phyloP scores from a whole-genome alignment of 495 filamentous ascomycete genomes.

The Daldinia concentrica region DNA sequence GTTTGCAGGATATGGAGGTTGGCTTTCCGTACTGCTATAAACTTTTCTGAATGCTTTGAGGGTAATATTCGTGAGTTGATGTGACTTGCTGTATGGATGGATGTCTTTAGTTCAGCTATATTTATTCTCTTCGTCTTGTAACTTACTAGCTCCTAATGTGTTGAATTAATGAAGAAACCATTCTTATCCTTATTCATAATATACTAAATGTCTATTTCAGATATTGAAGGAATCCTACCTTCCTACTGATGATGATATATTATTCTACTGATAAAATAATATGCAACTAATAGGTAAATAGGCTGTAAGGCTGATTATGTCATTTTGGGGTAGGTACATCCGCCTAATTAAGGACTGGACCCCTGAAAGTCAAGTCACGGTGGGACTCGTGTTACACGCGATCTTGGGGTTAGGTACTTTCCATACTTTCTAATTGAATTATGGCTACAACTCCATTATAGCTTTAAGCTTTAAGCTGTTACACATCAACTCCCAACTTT shows the following conservation, averaged over 20 bases:
- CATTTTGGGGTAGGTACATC: conserved; percentile 7
- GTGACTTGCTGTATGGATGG: neutral
- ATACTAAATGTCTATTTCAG: neutral
- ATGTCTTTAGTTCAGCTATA: neutral
- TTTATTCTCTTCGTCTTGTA: neutral
- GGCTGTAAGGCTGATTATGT: conserved; percentile 33
- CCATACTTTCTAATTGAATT: neutral
- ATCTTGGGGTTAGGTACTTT: conserved; percentile 4
- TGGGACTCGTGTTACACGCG: conserved; percentile 19
- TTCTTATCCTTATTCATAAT: neutral
- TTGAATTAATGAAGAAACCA: neutral
- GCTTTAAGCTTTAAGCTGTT: conserved; percentile 4
- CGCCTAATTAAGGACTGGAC: conserved; percentile 21
- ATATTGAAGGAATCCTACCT: too few species aligned
- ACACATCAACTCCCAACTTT: conserved; percentile 3
- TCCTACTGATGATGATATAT: too few species aligned
- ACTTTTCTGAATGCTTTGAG: neutral
- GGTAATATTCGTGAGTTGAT: neutral
- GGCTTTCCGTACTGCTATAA: conserved; percentile 8
- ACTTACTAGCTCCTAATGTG: neutral
- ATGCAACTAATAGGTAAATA: conserved; percentile 26
- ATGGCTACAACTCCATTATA: conserved; percentile 21
- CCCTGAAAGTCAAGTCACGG: conserved; percentile 38
- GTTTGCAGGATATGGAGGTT: conserved; percentile 12
- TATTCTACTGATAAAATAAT: neutral